phyloP scores from a whole-genome alignment of 2,329 filamentous ascomycete genomes.

The Verruconis gallopava region DNA sequence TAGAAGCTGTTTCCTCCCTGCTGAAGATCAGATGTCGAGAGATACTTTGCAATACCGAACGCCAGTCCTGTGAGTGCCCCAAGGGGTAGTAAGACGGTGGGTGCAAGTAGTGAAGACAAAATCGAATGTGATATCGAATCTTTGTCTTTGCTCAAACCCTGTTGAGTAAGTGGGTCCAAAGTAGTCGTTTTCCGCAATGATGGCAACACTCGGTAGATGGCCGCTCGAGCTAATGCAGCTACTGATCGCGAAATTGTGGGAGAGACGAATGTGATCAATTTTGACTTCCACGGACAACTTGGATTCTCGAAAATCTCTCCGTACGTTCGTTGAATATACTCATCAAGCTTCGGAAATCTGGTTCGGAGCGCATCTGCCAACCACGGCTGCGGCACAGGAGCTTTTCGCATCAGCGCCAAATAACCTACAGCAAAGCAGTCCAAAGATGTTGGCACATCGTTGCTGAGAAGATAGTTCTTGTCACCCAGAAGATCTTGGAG shows the following conservation, averaged over 20 bases:
- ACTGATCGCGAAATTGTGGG: neutral
- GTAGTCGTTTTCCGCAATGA: neutral
- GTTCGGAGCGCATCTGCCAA: slow-evolving; percentile 42
- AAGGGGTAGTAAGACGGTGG: neutral
- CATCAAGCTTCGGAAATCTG: slow-evolving; percentile 30
- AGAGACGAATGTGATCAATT: neutral
- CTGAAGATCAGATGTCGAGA: neutral
- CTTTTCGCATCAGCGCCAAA: slow-evolving; percentile 56
- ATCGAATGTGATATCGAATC: neutral
- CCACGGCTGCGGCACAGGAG: slow-evolving; percentile 50
- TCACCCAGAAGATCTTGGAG: slow-evolving; percentile 48
- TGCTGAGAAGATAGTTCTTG: slow-evolving; percentile 43
- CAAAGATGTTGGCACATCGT: slow-evolving; percentile 44
- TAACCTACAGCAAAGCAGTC: slow-evolving; percentile 78
- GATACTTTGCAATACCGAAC: neutral
- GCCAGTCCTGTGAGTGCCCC: neutral
- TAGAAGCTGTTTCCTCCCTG: neutral
- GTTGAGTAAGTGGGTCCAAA: neutral
- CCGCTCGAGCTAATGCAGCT: neutral
- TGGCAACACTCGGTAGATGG: neutral
- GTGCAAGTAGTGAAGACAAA: neutral
- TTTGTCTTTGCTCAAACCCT: neutral
- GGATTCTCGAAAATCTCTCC: neutral
- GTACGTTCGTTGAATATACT: slow-evolving; percentile 26
- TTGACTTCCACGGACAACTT: neutral